Conservation (phyloP, 345 rosid genomes). For the Citrus cavaleriei region DNA sequence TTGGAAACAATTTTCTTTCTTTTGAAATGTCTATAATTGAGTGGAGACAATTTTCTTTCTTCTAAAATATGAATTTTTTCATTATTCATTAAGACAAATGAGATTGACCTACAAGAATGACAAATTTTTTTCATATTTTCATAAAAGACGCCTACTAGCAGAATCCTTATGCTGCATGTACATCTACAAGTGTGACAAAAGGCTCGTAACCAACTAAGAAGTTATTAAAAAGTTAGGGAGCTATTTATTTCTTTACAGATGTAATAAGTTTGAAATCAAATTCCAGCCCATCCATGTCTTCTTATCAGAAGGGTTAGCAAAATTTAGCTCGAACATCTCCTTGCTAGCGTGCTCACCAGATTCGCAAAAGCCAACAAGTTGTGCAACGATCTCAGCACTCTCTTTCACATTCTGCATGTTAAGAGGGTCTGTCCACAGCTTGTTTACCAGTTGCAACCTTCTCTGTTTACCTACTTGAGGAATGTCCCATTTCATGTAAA, state of each 20-base stretch:
- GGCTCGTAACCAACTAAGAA: neutral
- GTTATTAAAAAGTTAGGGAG: neutral
- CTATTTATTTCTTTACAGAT: slow-evolving; percentile 28
- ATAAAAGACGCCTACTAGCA: neutral
- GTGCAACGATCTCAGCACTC: slow-evolving; percentile 78
- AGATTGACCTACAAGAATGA: neutral
- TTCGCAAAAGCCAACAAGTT: slow-evolving; percentile 89
- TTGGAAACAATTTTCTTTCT: accelerated
- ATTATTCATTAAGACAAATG: too few relatives aligned
- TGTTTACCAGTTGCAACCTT: slow-evolving; percentile 78
- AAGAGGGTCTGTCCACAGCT: slow-evolving; percentile 83
- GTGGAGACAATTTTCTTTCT: too few relatives aligned
- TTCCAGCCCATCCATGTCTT: slow-evolving; percentile 98
- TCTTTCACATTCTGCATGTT: slow-evolving; percentile 65
- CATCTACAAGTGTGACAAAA: neutral
- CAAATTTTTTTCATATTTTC: neutral
- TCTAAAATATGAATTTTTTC: too few relatives aligned
- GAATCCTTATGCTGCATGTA: neutral
- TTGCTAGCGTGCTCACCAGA: slow-evolving; percentile 65
- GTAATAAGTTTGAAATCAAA: slow-evolving; percentile 70
- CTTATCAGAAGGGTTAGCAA: slow-evolving; percentile 70
- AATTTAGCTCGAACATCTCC: slow-evolving; percentile 90
- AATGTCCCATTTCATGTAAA: slow-evolving; percentile 80
- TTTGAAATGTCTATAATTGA: too few relatives aligned
- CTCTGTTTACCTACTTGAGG: slow-evolving; percentile 82